Evolutionary conservation across 306 rosid genomes (phyloP), one percentile per base, ranked within the genome.

Genomic region (Mimosa bimucronata): DNA sequence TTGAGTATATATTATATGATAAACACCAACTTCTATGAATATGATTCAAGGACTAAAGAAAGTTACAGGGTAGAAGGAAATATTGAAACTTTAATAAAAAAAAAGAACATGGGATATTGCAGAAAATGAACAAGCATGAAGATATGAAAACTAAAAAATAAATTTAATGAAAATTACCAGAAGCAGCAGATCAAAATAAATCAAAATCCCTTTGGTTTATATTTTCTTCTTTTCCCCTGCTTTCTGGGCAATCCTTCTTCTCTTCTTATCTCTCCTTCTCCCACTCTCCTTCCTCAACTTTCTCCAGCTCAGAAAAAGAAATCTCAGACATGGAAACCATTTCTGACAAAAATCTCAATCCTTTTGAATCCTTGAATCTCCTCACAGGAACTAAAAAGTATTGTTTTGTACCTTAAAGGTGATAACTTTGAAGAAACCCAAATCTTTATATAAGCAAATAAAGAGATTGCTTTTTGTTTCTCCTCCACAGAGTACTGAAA

Each of bases 271-370:
- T 83, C 86, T 92, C 98, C 30, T 90, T 92, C 77, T 92, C 95
- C 97, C 98, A 87, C 85, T 90, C 90, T 77, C 98, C 98, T 83
- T 94, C 98, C 71, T 88, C 94, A 12, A 82, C 77, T 73, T 88
- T 90, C 68, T 87, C 92, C 85, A 86, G 83, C 80, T 82, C 85
- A 28, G 83, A 75, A 73, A 82, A 60, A 76, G 81, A 83, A 83
- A 84, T 80, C 90, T 84, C 92, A 83, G 72, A 68, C 97, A 86
- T 91, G 79, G 89, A 90, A 91, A 92, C 87, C 97, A 92, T 91
- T 91, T 87, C 88, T 85, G 73, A 86, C 3, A 78, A 66, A 42
- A 69, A 55, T 74, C 81, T 81, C 68, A 31, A 76, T 77, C 66
- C 73, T 80, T 31, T 80, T 38, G 21, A 78, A 69, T 79, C 61